These are phyloP conservation scores for Haberlea rhodopensis DNA, from an alignment of 257 asterid genomes.

Conservation along the genomic window DNA sequence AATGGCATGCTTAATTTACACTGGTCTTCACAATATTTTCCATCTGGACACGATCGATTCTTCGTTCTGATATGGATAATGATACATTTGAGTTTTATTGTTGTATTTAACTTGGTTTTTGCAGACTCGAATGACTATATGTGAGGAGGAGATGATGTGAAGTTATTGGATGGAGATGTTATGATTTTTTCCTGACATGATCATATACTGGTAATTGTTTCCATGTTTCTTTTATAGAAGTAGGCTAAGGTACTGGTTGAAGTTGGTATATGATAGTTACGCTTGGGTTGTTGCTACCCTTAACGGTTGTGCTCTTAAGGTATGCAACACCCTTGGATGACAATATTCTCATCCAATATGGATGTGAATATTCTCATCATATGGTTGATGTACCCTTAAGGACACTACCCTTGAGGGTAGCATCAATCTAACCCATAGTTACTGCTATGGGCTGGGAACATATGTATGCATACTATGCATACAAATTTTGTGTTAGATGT, in stretches of 20 bases:
- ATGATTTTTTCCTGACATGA: constrained; percentile 89
- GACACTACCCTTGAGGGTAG: no score
- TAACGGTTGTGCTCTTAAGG: no score
- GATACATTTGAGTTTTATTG: constrained; percentile 8
- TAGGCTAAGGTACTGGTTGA: background rate
- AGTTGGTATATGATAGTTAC: no score
- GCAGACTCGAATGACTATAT: constrained; percentile 81
- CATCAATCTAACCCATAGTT: no score
- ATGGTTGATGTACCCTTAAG: no score
- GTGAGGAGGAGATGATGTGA: constrained; percentile 58
- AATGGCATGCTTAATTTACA: background rate
- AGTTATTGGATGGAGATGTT: constrained; percentile 78
- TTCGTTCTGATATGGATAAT: background rate
- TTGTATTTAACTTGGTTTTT: constrained; percentile 23
- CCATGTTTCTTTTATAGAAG: background rate
- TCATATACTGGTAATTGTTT: constrained; percentile 59
- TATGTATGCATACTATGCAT: constrained; percentile 21
- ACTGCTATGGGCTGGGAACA: constrained; percentile 9
- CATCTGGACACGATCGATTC: background rate
- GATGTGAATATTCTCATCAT: no score
- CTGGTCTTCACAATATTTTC: background rate
- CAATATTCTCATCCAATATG: no score
- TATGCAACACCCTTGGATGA: no score
- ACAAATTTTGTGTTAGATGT: constrained; percentile 13
- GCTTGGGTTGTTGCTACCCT: no score